A percentile compares a stretch with the other conserved stretches of the same genome.
These are phyloP conservation scores for Alternaria arborescens DNA, from an alignment of 2,329 filamentous ascomycete genomes.

Conservation along the genomic window DNA sequence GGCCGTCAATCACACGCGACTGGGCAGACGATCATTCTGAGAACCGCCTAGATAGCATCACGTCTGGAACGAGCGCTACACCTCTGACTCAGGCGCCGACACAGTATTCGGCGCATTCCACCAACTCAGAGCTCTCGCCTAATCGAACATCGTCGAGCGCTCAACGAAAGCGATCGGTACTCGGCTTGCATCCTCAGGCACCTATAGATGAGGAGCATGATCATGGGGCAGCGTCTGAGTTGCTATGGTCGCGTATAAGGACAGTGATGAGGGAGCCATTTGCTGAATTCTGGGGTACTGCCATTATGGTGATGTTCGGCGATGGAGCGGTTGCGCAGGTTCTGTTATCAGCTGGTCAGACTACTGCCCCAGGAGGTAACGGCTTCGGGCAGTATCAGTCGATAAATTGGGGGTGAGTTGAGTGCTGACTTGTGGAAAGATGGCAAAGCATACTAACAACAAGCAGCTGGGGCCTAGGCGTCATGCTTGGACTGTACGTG, in stretches of 20 bases:
- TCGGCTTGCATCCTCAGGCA: conserved; percentile 52
- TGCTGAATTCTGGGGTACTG: conserved; percentile 55
- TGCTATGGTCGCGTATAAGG: conserved; percentile 52
- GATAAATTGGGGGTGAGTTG: conserved; percentile 53
- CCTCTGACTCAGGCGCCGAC: conserved; percentile 30
- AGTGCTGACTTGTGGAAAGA: background rate
- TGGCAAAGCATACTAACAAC: conserved; percentile 7
- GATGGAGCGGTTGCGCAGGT: conserved; percentile 56
- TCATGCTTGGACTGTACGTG: conserved; percentile 67
- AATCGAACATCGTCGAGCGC: conserved; percentile 35
- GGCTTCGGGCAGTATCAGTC: conserved; percentile 55
- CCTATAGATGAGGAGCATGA: conserved; percentile 56
- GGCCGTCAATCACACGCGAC: conserved; percentile 29
- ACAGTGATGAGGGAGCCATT: conserved; percentile 54
- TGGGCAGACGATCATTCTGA: conserved; percentile 26
- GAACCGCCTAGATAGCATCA: conserved; percentile 16
- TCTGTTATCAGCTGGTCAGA: conserved; percentile 48
- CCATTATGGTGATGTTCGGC: conserved; percentile 56
- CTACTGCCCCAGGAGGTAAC: conserved; percentile 52
- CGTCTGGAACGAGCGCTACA: conserved; percentile 19
- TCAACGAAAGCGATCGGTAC: conserved; percentile 31
- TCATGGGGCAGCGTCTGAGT: conserved; percentile 42
- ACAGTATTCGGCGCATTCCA: conserved; percentile 25
- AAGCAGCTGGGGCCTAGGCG: conserved; percentile 48
- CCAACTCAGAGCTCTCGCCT: conserved; percentile 14